phyloP scores from a whole-genome alignment of 208 protist species.

The Tritrichomonas musculus region DNA sequence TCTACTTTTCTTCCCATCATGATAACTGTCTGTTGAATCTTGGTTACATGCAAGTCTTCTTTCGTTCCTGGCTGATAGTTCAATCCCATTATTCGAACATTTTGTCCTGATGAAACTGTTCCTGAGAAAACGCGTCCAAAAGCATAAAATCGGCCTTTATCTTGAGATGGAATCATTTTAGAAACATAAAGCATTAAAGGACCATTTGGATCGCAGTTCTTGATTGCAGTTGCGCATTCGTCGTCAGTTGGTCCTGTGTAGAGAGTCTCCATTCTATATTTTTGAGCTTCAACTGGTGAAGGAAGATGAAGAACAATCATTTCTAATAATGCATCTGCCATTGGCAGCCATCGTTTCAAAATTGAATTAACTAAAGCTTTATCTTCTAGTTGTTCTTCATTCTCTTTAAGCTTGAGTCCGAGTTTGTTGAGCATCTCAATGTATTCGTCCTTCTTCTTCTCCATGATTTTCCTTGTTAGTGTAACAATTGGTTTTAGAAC shows the following conservation, averaged over 20 bases:
- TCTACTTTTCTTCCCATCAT: conserved; percentile 88
- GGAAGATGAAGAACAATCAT: conserved; percentile 96
- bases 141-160: conserved; percentile 92
- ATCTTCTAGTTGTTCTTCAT: not conserved
- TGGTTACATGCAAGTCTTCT: conserved; percentile 67
- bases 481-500: conserved; percentile 91
- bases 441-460: conserved; percentile 76
- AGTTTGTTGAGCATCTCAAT: not conserved
- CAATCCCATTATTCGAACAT: conserved; percentile 92
- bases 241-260: conserved; percentile 76
- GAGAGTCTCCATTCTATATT: conserved; percentile 80
- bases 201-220: conserved; percentile 77
- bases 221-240: conserved; percentile 70
- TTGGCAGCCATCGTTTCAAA: conserved; percentile 53
- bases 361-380: not conserved
- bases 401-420: not conserved
- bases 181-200: conserved; percentile 97
- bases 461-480: conserved; percentile 83
- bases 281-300: conserved; percentile 86
- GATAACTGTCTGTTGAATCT: conserved; percentile 75
- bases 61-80: conserved; percentile 91
- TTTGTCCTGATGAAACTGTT: conserved; percentile 76
- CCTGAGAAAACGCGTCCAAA: conserved; percentile 93
- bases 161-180: conserved; percentile 97
- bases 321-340: conserved; percentile 88